A percentile compares a stretch with the other conserved stretches of the same genome.
phyloP scores from a whole-genome alignment of 2,329 filamentous ascomycete genomes.

The Fusarium pilosicola region DNA sequence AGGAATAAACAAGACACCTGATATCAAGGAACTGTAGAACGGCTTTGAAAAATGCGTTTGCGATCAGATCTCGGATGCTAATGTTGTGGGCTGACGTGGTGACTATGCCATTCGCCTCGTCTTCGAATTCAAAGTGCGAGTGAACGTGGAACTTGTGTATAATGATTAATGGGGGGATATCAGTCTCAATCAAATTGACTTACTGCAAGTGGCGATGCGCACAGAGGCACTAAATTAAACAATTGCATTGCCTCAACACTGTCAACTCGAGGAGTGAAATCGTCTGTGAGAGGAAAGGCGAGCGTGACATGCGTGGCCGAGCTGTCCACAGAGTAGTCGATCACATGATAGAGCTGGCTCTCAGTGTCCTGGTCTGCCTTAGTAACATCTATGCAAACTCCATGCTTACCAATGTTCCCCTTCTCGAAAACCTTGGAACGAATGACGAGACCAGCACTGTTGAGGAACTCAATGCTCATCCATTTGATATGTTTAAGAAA shows the following conservation, averaged over 20 bases:
- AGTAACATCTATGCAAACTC: not conserved
- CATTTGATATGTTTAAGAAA: not conserved
- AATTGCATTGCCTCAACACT: not conserved
- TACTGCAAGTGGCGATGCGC: not conserved
- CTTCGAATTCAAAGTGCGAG: not conserved
- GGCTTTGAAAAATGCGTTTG: not conserved
- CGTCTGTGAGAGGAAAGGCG: not conserved
- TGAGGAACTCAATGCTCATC: not conserved
- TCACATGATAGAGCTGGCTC: not conserved
- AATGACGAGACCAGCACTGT: too few species aligned
- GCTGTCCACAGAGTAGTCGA: not conserved
- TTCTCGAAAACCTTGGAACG: not conserved
- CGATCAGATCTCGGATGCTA: not conserved
- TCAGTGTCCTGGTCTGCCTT: not conserved
- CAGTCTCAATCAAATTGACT: not conserved
- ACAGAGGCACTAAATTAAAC: not conserved
- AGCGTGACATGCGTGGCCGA: fast-evolving
- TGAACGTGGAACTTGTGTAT: not conserved
- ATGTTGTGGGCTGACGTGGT: not conserved
- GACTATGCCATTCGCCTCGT: not conserved
- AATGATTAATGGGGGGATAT: not conserved
- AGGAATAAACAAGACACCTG: not conserved
- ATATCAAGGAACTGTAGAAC: not conserved
- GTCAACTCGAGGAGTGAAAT: not conserved
- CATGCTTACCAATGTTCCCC: not conserved